Evolutionary conservation across 139 green algal genomes (phyloP).

Genomic region (Pleodorina starrii): DNA sequence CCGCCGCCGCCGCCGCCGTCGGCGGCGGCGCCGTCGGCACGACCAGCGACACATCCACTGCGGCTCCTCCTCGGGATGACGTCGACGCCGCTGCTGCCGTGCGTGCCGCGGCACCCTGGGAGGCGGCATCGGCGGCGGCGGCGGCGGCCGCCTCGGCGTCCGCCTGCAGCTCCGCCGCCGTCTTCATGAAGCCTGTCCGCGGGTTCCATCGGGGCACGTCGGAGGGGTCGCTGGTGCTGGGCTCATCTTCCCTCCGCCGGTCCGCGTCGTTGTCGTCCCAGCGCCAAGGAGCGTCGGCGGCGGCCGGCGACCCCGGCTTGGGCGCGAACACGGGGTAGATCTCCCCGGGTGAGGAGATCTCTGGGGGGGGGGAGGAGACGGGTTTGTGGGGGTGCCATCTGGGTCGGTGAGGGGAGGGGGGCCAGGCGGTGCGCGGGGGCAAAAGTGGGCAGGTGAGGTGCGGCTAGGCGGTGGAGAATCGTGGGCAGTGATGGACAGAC

Average conservation of each 20-base stretch:
- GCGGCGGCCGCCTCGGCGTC: constrained; percentile 14
- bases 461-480: too few relatives aligned
- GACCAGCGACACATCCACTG: neutral
- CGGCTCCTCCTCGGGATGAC: too few relatives aligned
- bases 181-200: constrained; percentile 64
- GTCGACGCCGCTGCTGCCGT: too few relatives aligned
- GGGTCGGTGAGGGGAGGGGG: too few relatives aligned
- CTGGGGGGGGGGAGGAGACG: too few relatives aligned
- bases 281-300: constrained; percentile 25
- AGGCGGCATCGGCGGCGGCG: neutral
- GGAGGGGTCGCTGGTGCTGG: neutral
- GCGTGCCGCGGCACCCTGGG: neutral
- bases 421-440: too few relatives aligned
- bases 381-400: too few relatives aligned
- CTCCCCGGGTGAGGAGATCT: constrained; percentile 1
- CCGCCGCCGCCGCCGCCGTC: neutral
- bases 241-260: neutral
- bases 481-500: neutral
- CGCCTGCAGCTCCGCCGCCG: constrained; percentile 42
- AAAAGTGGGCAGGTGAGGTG: too few relatives aligned
- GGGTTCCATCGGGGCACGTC: constrained; percentile 64
- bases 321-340: constrained; percentile 56
- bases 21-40: neutral
- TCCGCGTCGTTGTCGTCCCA: constrained; percentile 40
- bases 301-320: neutral